These are phyloP conservation scores for Lentinus polychrous DNA, from an alignment of 1,284 basidiomycete species.

Conservation along the genomic window DNA sequence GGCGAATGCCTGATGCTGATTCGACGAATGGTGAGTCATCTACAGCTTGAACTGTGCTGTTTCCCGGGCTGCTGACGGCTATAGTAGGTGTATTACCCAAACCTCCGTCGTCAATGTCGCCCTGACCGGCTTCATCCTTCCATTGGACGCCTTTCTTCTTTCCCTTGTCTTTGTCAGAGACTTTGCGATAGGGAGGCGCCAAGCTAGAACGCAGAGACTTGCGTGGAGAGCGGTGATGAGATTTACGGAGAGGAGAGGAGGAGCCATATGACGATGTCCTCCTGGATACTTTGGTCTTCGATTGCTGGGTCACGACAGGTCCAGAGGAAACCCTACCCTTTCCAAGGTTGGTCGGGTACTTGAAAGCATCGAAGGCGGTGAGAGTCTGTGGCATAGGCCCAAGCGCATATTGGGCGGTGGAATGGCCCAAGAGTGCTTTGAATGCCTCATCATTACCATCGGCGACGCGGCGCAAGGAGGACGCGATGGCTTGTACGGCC, in stretches of 20 bases:
- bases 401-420: constrained; percentile 45
- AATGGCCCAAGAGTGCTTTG: constrained; percentile 56
- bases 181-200: constrained; percentile 49
- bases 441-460: constrained; percentile 66
- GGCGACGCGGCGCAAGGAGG: constrained; percentile 47
- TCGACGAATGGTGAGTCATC: constrained; percentile 15
- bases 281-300: constrained; percentile 30
- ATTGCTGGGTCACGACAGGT: constrained; percentile 37
- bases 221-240: constrained; percentile 49
- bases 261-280: constrained; percentile 47
- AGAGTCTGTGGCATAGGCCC: constrained; percentile 12
- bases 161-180: constrained; percentile 51
- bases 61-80: constrained; percentile 13
- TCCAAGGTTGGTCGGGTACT: constrained; percentile 32
- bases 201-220: constrained; percentile 61
- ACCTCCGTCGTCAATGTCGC: constrained; percentile 69
- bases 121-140: constrained; percentile 84
- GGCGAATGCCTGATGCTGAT: constrained; percentile 12
- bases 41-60: constrained; percentile 23
- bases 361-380: constrained; percentile 22
- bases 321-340: constrained; percentile 31
- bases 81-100: constrained; percentile 17
- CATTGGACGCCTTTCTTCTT: constrained; percentile 83
- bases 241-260: constrained; percentile 30
- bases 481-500: constrained; percentile 39